Conservation (phyloP, 2,329 filamentous ascomycete genomes). For the Lizonia empirigonia region DNA sequence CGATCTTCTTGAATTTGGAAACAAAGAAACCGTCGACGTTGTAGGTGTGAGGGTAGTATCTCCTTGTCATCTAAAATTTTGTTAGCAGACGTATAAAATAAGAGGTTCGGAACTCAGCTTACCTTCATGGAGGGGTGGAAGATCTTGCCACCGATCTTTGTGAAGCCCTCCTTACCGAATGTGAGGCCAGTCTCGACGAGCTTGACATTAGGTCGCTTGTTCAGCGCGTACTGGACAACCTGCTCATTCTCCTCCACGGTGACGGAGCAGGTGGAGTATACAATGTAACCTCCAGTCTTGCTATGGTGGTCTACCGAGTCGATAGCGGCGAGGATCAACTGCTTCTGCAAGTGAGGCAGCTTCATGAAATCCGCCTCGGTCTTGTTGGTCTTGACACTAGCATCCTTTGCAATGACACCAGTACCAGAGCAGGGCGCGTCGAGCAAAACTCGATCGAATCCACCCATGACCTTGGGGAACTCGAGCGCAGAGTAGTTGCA, state of each 20-base stretch:
- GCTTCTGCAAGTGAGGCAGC: slow-evolving; percentile 92
- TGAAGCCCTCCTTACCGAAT: slow-evolving; percentile 94
- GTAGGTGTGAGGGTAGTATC: slow-evolving; percentile 48
- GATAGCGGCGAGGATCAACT: slow-evolving; percentile 88
- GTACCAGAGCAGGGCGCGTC: slow-evolving; percentile 97
- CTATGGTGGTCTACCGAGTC: slow-evolving; percentile 91
- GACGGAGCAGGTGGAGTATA: slow-evolving; percentile 96
- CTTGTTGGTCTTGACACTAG: slow-evolving; percentile 98
- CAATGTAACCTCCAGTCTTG: slow-evolving; percentile 92
- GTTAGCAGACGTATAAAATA: slow-evolving; percentile 63
- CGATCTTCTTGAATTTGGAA: slow-evolving; percentile 94
- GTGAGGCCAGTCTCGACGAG: slow-evolving; percentile 88
- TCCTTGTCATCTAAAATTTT: slow-evolving; percentile 31
- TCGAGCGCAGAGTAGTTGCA: slow-evolving; percentile 94
- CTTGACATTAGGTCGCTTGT: slow-evolving; percentile 89
- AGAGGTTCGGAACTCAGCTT: slow-evolving; percentile 52
- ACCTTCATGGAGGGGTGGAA: slow-evolving; percentile 86
- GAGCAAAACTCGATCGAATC: slow-evolving; percentile 91
- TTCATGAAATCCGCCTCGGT: slow-evolving; percentile 92
- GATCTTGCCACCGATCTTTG: slow-evolving; percentile 84
- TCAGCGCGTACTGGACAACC: slow-evolving; percentile 91
- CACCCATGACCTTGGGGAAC: slow-evolving; percentile 92
- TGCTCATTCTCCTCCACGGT: slow-evolving; percentile 93
- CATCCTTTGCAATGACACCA: slow-evolving; percentile 96
- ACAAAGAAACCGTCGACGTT: slow-evolving; percentile 96